Evolutionary conservation across 1,139 yeast genomes (phyloP).

Genomic region (Pichia norvegensis): DNA sequence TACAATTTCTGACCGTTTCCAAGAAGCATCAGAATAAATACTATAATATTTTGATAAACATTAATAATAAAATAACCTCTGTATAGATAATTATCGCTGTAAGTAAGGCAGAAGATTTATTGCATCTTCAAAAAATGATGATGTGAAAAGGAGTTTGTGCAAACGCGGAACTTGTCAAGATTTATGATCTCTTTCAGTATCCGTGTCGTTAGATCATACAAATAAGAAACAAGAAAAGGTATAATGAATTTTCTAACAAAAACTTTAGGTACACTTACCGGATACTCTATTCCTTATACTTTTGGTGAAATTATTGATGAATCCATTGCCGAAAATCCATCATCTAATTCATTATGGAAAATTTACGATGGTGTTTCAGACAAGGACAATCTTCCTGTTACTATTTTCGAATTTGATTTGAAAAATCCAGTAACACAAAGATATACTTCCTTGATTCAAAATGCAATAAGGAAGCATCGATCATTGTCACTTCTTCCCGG

Average conservation of each 20-base stretch:
- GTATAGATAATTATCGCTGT: slow-evolving; percentile 4
- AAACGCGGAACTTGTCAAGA: background rate
- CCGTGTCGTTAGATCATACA: too few relatives aligned
- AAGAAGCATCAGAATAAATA: slow-evolving; percentile 85
- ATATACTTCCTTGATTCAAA: slow-evolving; percentile 45
- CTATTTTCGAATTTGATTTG: slow-evolving; percentile 59
- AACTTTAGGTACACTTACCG: slow-evolving; percentile 47
- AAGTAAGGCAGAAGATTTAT: too few relatives aligned
- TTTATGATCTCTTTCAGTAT: too few relatives aligned
- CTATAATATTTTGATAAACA: background rate
- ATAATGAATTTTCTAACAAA: slow-evolving; percentile 54
- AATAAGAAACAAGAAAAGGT: background rate
- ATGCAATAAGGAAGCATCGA: slow-evolving; percentile 59
- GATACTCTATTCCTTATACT: slow-evolving; percentile 50
- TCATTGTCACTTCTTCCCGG: slow-evolving; percentile 68
- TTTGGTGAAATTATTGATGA: slow-evolving; percentile 37
- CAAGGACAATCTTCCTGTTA: slow-evolving; percentile 37
- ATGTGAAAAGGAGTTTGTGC: background rate
- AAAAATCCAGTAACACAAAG: slow-evolving; percentile 34
- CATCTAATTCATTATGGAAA: slow-evolving; percentile 28
- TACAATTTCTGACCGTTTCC: slow-evolving; percentile 80
- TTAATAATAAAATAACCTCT: slow-evolving; percentile 1
- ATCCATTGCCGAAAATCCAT: slow-evolving; percentile 3
- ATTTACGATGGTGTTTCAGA: slow-evolving; percentile 35
- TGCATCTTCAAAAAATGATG: background rate